A percentile compares a stretch with the other conserved stretches of the same genome.
These are phyloP conservation scores for Fragilariopsis cylindrus DNA, from an alignment of 108 stramenopile genomes.

Conservation along the genomic window DNA sequence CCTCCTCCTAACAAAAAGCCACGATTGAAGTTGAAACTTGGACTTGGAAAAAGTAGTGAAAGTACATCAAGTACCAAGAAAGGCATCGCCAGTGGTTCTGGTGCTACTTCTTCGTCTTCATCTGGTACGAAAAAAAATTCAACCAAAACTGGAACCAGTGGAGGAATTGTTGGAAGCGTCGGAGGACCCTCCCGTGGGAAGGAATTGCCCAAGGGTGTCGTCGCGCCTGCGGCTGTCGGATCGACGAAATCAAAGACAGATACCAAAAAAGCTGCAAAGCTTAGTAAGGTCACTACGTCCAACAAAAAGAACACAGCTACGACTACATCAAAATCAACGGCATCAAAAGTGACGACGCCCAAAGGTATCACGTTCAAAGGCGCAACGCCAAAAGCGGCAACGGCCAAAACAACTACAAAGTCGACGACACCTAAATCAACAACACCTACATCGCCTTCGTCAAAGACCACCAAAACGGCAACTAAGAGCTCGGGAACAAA, in stretches of 20 bases:
- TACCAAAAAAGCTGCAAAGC: neutral
- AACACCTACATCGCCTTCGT: neutral
- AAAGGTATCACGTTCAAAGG: constrained; percentile 8
- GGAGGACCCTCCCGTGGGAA: constrained; percentile 41
- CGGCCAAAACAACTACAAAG: constrained; percentile 22
- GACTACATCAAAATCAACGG: neutral
- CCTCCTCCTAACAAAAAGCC: constrained; percentile 34
- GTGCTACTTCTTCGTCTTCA: constrained; percentile 41
- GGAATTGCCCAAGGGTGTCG: constrained; percentile 52
- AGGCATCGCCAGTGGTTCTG: neutral
- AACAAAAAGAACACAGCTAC: neutral
- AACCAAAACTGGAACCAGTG: constrained; percentile 30
- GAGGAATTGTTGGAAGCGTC: neutral
- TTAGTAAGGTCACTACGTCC: neutral
- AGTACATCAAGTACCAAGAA: neutral
- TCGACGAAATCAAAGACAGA: neutral
- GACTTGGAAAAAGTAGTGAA: constrained; percentile 9
- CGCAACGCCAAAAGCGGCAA: constrained; percentile 18
- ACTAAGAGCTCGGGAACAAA: constrained; percentile 4
- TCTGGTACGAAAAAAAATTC: constrained; percentile 45
- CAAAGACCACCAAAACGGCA: neutral
- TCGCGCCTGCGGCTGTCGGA: constrained; percentile 2
- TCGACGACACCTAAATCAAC: constrained; percentile 14
- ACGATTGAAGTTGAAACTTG: constrained; percentile 33
- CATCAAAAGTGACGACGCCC: neutral